These are phyloP conservation scores for Heritiera littoralis DNA, from an alignment of 345 rosid genomes.

Conservation along the genomic window DNA sequence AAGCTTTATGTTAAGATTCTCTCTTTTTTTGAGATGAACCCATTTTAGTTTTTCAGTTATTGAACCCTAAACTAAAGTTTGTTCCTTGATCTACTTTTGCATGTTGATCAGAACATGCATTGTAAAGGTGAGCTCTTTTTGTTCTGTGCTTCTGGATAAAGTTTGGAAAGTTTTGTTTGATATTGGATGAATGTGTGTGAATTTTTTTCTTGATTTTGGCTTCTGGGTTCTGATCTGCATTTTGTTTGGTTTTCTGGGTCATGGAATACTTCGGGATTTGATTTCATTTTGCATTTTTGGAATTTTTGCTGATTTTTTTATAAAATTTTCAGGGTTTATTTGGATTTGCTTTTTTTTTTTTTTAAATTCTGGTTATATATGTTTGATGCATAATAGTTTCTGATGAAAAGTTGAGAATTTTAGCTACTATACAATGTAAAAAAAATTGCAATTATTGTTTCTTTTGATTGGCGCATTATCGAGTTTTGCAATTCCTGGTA, in stretches of 20 bases:
- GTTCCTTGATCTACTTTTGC: too few species aligned
- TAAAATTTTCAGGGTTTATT: background rate
- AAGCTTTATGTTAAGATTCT: conserved; percentile 8
- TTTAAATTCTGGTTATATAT: background rate
- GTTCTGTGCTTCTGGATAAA: too few species aligned
- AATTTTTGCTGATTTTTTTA: background rate
- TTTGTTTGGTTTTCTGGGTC: conserved; percentile 11
- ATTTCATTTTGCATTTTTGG: background rate
- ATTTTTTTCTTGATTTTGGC: too few species aligned
- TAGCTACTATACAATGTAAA: background rate
- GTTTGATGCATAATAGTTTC: background rate
- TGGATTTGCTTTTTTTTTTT: background rate
- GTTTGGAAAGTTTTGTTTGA: too few species aligned
- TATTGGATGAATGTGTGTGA: too few species aligned
- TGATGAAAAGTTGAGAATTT: background rate
- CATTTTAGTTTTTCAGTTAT: background rate
- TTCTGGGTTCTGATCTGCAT: background rate
- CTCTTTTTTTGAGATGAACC: background rate
- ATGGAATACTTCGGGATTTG: background rate
- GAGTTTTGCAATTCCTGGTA: background rate
- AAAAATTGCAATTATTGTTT: background rate
- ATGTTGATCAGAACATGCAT: too few species aligned
- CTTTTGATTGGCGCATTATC: background rate
- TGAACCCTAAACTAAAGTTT: too few species aligned
- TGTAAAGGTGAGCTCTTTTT: too few species aligned